Evolutionary conservation across 2,329 filamentous ascomycete species (phyloP), one percentile per base, ranked within the genome.

Genomic region (Exophiala bonariae): DNA sequence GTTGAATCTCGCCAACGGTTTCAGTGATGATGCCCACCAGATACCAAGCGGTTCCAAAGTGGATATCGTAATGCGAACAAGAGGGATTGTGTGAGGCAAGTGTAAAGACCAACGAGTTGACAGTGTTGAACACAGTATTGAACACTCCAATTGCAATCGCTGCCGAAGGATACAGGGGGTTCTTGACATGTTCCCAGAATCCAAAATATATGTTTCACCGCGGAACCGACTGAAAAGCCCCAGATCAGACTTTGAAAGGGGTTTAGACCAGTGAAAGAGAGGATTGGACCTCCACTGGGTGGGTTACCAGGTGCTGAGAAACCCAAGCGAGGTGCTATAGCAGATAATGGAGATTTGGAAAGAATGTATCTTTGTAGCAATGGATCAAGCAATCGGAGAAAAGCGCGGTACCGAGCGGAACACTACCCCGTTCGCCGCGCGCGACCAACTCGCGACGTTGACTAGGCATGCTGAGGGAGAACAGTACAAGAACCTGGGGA

Each of bases 1-100:
- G 73, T 63, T 85, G 82, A 20, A 75, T 59, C 65, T 86, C 82
- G 1, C 78, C 69, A 3, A 75, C 56, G 4, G 76, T 72, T 64
- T 86, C 82, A 3, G 77, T 67, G 3, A 69, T 47, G 22, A 84
- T 69, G 8, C 81, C 81, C 3, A 71, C 55, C 3, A 66, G 60
- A 59, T 79, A 85, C 36, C 81, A 54, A 0, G 63, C 60, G 1
- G 69, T 59, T 7, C 81, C 81, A 10, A 79, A 61, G 14, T 78
- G 62, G 17, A 80, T 58, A 7, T 66, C 41, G 20, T 44, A 40
- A 4, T 40, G 36, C 2, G 40, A 49, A 18, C 41, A 52, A n/a
- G 61, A 16, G 16, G 51, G 49, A 28, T 57, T 57, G 64, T 64
- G 17, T 56, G 61, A 50, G 68, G 60, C 32, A 72, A 70, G 23